Percentiles rank a stretch among this genome's conserved stretches.
These are phyloP conservation scores for Nemania sp. DNA, from an alignment of 2,329 filamentous ascomycete species.

Conservation along the genomic window DNA sequence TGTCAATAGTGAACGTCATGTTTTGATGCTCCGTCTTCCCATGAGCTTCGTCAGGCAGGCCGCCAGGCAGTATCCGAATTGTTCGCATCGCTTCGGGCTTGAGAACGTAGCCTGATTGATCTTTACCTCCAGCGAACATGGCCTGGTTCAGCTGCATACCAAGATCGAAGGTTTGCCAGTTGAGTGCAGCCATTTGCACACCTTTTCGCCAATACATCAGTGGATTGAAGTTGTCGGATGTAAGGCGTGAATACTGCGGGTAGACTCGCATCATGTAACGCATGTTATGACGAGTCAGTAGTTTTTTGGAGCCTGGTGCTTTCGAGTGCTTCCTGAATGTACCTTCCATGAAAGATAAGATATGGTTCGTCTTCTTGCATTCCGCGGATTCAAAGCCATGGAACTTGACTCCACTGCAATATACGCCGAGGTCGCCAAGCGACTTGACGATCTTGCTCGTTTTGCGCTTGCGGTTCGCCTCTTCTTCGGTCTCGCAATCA, in stretches of 20 bases:
- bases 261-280: conserved; percentile 93
- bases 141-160: conserved; percentile 96
- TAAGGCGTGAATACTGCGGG: conserved; percentile 78
- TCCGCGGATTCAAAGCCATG: conserved; percentile 76
- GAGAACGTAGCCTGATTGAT: conserved; percentile 88
- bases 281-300: conserved; percentile 88
- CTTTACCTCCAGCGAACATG: conserved; percentile 91
- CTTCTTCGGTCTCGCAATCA: conserved; percentile 74
- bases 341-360: conserved; percentile 91
- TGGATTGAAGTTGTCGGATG: conserved; percentile 93
- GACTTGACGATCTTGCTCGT: conserved; percentile 85
- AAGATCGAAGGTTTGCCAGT: conserved; percentile 97
- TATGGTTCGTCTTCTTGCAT: conserved; percentile 88
- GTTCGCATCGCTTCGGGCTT: conserved; percentile 87
- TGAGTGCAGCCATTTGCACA: conserved; percentile 96
- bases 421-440: conserved; percentile 84
- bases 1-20: conserved; percentile 81
- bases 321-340: conserved; percentile 83
- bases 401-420: conserved; percentile 77
- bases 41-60: conserved; percentile 55
- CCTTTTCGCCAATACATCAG: conserved; percentile 92
- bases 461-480: conserved; percentile 61
- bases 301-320: conserved; percentile 73
- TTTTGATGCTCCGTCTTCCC: conserved; percentile 78
- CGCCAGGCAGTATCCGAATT: conserved; percentile 63